phyloP scores from a whole-genome alignment of 2,329 filamentous ascomycete genomes.

The Ophiostoma novo-ulmi region DNA sequence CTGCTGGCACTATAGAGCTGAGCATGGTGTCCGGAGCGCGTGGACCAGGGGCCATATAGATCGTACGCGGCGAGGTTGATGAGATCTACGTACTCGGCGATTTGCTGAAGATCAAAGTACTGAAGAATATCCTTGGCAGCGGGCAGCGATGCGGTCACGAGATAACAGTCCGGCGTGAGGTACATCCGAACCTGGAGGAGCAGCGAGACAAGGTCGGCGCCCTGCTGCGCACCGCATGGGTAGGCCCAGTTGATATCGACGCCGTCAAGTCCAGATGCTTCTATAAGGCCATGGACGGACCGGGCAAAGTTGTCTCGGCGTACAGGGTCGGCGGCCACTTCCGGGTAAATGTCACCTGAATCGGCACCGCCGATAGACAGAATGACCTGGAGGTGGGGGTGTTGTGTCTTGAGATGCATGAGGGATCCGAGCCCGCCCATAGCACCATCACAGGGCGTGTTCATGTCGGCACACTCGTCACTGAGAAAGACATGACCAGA shows the following conservation, averaged over 20 bases:
- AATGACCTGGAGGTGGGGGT: constrained; percentile 67
- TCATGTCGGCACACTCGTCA: constrained; percentile 71
- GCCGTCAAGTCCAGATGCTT: constrained; percentile 66
- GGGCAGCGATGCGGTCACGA: constrained; percentile 67
- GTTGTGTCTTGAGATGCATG: constrained; percentile 64
- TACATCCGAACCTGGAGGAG: constrained; percentile 61
- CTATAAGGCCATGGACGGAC: constrained; percentile 61
- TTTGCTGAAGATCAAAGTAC: constrained; percentile 60
- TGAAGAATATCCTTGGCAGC: constrained; percentile 61
- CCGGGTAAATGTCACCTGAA: constrained; percentile 62
- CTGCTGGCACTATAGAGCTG: constrained; percentile 62
- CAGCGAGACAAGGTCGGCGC: constrained; percentile 64
- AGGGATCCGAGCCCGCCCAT: constrained; percentile 68
- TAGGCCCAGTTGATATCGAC: constrained; percentile 83
- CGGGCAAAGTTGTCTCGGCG: constrained; percentile 65
- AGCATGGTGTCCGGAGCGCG: constrained; percentile 66
- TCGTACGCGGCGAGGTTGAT: constrained; percentile 80
- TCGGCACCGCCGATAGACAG: constrained; percentile 68
- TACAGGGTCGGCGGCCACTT: constrained; percentile 57
- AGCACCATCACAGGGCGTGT: constrained; percentile 66
- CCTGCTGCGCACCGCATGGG: constrained; percentile 60
- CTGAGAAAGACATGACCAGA: constrained; percentile 69
- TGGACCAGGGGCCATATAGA: constrained; percentile 66
- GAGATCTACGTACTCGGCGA: constrained; percentile 63
- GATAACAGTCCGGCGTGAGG: constrained; percentile 63